Evolutionary conservation across 208 protist genomes (phyloP).

Genomic region (Novymonas esmeraldas): DNA sequence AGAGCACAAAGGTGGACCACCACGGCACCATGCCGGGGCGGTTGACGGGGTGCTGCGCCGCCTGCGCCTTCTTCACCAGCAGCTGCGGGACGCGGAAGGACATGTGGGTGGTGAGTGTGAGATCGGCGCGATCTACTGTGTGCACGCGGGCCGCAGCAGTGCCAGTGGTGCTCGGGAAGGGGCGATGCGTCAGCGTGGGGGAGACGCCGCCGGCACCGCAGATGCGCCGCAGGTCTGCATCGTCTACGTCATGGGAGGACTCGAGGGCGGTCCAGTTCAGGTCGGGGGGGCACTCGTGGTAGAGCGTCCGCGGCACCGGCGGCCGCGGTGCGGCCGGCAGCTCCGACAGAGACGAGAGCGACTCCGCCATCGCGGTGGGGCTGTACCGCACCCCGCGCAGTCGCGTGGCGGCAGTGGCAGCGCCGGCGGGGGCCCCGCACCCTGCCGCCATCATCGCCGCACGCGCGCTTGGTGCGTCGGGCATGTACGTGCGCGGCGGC

Average conservation of each 20-base stretch:
- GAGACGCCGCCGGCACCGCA: neutral
- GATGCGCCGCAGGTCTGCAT: slow-evolving; percentile 14
- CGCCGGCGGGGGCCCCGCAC: no score
- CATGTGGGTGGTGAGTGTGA: neutral
- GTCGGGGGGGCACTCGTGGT: slow-evolving; percentile 24
- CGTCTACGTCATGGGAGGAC: slow-evolving; percentile 22
- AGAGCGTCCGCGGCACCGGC: slow-evolving; percentile 7
- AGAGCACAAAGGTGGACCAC: slow-evolving; percentile 79
- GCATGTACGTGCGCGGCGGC: slow-evolving; percentile 27
- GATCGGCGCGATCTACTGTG: neutral
- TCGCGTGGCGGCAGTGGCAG: neutral
- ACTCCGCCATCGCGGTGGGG: neutral
- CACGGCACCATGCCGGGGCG: slow-evolving; percentile 81
- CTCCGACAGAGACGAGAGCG: neutral
- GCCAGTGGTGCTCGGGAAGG: neutral
- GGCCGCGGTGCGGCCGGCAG: neutral
- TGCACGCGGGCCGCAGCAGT: no score
- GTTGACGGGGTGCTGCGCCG: slow-evolving; percentile 55
- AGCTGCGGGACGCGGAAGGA: slow-evolving; percentile 27
- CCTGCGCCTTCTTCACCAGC: slow-evolving; percentile 30
- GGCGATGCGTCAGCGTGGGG: neutral
- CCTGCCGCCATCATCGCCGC: neutral
- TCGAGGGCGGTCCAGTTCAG: slow-evolving; percentile 14
- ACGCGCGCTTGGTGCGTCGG: neutral
- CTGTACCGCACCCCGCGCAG: neutral